These are phyloP conservation scores for Lizonia empirigonia DNA, from an alignment of 2,329 filamentous ascomycete species.

Conservation along the genomic window DNA sequence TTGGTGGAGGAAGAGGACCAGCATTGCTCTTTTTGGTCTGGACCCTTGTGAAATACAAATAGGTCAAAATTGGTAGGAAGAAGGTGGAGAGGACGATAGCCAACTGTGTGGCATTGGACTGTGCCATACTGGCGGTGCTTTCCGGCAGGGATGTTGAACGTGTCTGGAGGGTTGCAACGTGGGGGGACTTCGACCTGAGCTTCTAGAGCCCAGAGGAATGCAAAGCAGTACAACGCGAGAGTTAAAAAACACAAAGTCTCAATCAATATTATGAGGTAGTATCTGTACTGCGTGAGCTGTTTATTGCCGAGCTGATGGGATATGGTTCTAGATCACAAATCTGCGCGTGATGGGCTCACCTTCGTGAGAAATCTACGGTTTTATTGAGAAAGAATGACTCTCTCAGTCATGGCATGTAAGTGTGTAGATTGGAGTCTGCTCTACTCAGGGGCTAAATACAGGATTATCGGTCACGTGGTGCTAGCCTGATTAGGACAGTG, in stretches of 20 bases:
- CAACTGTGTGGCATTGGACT: slow-evolving; percentile 29
- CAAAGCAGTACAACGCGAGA: slow-evolving; percentile 1
- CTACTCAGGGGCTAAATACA: no score
- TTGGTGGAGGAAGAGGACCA: slow-evolving; percentile 44
- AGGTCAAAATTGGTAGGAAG: slow-evolving; percentile 40
- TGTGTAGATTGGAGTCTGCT: no score
- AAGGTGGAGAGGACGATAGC: slow-evolving; percentile 36
- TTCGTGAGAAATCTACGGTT: slow-evolving; percentile 1
- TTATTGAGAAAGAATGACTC: no score
- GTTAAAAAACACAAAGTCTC: slow-evolving; percentile 1
- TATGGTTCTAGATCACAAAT: slow-evolving; percentile 3
- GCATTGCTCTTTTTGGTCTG: slow-evolving; percentile 19
- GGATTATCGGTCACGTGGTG: no score
- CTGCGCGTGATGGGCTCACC: neutral
- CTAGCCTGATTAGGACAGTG: no score
- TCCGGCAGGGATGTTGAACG: neutral
- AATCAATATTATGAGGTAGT: slow-evolving; percentile 10
- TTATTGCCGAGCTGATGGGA: slow-evolving; percentile 5
- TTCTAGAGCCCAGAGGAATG: slow-evolving; percentile 11
- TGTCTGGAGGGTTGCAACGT: slow-evolving; percentile 2
- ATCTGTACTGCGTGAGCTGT: slow-evolving; percentile 1
- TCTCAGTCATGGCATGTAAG: no score
- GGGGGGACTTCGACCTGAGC: neutral
- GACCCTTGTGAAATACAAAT: slow-evolving; percentile 30
- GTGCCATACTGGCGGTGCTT: slow-evolving; percentile 26